Percentiles rank a stretch among this genome's conserved stretches.
Conservation (phyloP, 371 early-diverging fungal genomes). For the Racocetra persica region DNA sequence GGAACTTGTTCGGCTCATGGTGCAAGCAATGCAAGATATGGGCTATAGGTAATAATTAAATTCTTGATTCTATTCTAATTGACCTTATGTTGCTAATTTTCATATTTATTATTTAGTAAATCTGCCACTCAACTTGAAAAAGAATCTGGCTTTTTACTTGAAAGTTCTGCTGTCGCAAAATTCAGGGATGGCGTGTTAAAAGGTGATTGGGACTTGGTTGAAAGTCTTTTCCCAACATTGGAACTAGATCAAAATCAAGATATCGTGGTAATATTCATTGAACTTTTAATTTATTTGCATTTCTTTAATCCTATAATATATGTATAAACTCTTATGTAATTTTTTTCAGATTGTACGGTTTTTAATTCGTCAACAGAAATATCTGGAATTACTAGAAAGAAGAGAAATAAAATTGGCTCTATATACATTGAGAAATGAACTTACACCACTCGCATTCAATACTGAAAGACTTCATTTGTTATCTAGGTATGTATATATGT, state of each 20-base stretch:
- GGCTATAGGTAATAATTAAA: conserved; percentile 72
- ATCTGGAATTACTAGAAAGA: conserved; percentile 77
- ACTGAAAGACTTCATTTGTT: conserved; percentile 63
- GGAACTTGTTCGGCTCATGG: conserved; percentile 86
- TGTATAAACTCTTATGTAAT: conserved; percentile 14
- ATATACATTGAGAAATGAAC: conserved; percentile 71
- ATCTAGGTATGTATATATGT: conserved; percentile 45
- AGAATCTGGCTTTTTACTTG: conserved; percentile 78
- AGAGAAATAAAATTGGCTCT: conserved; percentile 70
- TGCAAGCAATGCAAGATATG: conserved; percentile 83
- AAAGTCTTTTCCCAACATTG: conserved; percentile 57
- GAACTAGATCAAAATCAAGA: conserved; percentile 48
- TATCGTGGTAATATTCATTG: conserved; percentile 45
- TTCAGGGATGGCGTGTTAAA: conserved; percentile 71
- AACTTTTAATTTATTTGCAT: conserved; percentile 2
- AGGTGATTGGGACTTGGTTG: conserved; percentile 81
- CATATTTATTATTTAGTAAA: conserved; percentile 53
- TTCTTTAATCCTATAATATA: neutral
- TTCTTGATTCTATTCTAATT: neutral
- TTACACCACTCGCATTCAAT: conserved; percentile 73
- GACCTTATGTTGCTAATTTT: neutral
- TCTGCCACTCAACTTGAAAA: conserved; percentile 67
- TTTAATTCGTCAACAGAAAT: conserved; percentile 82
- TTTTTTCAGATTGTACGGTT: conserved; percentile 55
- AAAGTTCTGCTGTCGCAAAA: conserved; percentile 61